These are phyloP conservation scores for Fusarium guadeloupense DNA, from an alignment of 2,329 filamentous ascomycete genomes.

Conservation along the genomic window DNA sequence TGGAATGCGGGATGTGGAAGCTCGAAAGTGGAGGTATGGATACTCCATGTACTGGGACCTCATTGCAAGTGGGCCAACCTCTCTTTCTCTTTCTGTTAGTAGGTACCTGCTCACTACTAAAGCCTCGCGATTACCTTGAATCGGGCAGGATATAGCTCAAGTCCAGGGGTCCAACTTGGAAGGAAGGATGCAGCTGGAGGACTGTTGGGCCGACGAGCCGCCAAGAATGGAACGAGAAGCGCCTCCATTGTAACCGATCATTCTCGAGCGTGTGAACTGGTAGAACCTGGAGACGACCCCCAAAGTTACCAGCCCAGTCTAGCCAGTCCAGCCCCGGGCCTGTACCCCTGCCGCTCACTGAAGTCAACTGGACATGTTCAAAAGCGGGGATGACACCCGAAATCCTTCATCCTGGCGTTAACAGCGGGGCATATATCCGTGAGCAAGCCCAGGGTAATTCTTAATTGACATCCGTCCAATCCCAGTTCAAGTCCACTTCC, in stretches of 20 bases:
- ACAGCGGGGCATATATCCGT: conserved; percentile 19
- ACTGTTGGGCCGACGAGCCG: conserved; percentile 18
- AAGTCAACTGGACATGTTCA: not conserved
- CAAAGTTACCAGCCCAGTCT: not conserved
- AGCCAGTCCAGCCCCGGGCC: not conserved
- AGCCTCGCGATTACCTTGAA: too few relatives aligned
- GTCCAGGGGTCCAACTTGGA: not conserved
- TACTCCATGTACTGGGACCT: conserved; percentile 14
- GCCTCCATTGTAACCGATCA: too few relatives aligned
- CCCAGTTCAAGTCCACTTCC: conserved; percentile 7
- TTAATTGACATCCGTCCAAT: conserved; percentile 25
- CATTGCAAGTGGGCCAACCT: not conserved
- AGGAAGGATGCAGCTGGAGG: not conserved
- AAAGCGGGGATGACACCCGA: conserved; percentile 1
- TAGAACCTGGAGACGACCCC: conserved; percentile 24
- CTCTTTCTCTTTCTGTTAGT: not conserved
- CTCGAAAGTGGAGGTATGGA: conserved; percentile 35
- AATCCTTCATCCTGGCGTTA: conserved; percentile 1
- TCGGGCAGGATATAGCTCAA: not conserved
- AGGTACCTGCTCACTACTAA: too few relatives aligned
- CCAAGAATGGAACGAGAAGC: not conserved
- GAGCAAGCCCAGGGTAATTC: conserved; percentile 16
- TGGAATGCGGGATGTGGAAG: conserved; percentile 38
- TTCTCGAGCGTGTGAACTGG: conserved; percentile 9
- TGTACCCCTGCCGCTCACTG: conserved; percentile 31